Evolutionary conservation across 75 land plant species (phyloP).

Genomic region (Sequoiadendron giganteum): DNA sequence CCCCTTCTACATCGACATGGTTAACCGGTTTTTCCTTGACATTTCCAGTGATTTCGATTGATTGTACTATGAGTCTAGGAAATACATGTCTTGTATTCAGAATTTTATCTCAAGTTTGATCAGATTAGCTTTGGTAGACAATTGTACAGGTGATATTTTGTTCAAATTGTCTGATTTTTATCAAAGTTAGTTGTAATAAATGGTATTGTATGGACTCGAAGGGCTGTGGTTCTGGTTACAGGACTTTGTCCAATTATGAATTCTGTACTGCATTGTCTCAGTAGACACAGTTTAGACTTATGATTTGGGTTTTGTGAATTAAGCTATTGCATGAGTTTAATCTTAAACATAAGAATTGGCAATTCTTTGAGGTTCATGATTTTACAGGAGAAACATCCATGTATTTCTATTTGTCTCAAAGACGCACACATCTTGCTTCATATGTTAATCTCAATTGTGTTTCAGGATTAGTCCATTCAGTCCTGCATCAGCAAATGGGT

Average conservation of each 20-base stretch:
- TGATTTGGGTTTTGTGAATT: too few relatives aligned
- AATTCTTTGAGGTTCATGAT: too few relatives aligned
- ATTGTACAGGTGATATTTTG: background rate
- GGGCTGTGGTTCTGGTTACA: background rate
- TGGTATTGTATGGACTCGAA: background rate
- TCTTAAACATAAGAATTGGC: too few relatives aligned
- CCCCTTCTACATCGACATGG: constrained; percentile 49
- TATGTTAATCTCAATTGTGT: too few relatives aligned
- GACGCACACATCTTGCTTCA: too few relatives aligned
- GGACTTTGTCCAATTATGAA: background rate
- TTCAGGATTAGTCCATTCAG: too few relatives aligned
- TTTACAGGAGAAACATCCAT: too few relatives aligned
- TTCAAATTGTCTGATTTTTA: background rate
- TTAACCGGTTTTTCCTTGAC: constrained; percentile 49
- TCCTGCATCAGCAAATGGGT: too few relatives aligned
- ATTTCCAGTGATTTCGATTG: constrained; percentile 23
- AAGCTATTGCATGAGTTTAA: too few relatives aligned
- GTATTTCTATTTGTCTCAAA: too few relatives aligned
- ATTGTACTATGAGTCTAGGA: background rate
- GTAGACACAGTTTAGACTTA: too few relatives aligned
- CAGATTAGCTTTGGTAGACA: background rate
- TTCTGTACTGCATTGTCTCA: background rate
- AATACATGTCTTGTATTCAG: background rate
- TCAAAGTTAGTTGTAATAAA: background rate
- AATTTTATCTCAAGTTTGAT: background rate